Evolutionary conservation across 345 rosid species (phyloP).

Genomic region (Viola odorata): DNA sequence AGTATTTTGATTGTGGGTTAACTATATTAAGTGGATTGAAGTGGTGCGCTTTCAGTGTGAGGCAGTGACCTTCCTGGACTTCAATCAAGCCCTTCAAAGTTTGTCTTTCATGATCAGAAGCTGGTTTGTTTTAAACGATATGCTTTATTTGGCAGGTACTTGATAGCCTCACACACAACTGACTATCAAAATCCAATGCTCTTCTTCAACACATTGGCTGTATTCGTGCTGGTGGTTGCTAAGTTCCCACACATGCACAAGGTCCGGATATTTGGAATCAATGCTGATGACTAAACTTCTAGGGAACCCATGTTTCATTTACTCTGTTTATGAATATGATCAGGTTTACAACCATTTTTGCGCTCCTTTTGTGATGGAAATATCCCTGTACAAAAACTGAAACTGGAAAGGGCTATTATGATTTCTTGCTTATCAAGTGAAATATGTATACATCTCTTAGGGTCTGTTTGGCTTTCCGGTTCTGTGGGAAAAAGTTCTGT

Average conservation of each 20-base stretch:
- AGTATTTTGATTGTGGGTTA: no score
- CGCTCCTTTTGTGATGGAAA: conserved; percentile 14
- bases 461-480: no score
- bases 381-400: conserved; percentile 31
- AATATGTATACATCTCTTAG: conserved; percentile 17
- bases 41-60: no score
- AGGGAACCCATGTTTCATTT: conserved; percentile 8
- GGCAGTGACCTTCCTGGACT: neutral
- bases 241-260: conserved; percentile 36
- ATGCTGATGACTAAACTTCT: conserved; percentile 19
- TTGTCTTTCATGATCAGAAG: conserved; percentile 7
- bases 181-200: conserved; percentile 32
- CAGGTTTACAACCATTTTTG: conserved; percentile 9
- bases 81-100: neutral
- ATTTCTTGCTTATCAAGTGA: conserved; percentile 10
- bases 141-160: conserved; percentile 20
- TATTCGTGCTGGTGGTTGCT: conserved; percentile 28
- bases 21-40: no score
- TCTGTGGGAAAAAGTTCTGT: no score
- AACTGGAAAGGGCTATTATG: conserved; percentile 27
- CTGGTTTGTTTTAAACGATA: neutral
- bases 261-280: conserved; percentile 32
- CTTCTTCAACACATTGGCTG: conserved; percentile 30
- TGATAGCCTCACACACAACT: conserved; percentile 30
- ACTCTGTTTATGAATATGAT: neutral